Evolutionary conservation across 441 rosid genomes (phyloP).

Genomic region (Jatropha multifida): DNA sequence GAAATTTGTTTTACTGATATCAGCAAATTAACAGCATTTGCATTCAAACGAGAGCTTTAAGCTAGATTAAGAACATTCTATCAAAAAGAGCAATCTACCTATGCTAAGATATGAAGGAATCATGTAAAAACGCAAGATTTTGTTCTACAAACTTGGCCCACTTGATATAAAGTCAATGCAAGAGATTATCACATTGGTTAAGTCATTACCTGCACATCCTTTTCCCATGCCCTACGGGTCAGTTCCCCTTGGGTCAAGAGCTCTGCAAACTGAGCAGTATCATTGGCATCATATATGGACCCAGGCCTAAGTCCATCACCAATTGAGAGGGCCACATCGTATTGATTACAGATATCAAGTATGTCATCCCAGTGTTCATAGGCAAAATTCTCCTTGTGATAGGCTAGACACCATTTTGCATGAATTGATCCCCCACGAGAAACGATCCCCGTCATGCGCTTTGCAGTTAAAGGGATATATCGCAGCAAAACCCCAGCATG

Average conservation of each 20-base stretch:
- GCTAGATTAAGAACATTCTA: background rate
- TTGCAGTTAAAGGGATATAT: conserved; percentile 88
- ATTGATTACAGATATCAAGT: conserved; percentile 90
- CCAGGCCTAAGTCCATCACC: conserved; percentile 98
- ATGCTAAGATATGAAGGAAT: background rate
- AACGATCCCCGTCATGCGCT: conserved; percentile 95
- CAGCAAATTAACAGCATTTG: background rate
- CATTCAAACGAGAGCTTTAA: background rate
- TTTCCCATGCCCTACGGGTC: conserved; percentile 95
- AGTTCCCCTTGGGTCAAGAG: conserved; percentile 97
- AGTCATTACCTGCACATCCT: conserved; percentile 89
- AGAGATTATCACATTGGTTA: background rate
- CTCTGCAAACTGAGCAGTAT: conserved; percentile 96
- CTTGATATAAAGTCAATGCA: background rate
- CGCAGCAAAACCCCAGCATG: conserved; percentile 91
- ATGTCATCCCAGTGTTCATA: conserved; percentile 99
- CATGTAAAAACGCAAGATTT: background rate
- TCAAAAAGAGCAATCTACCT: background rate
- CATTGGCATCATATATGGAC: conserved; percentile 95
- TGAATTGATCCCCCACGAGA: conserved; percentile 97
- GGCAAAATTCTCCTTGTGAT: conserved; percentile 96
- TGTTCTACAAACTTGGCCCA: background rate
- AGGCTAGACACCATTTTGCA: conserved; percentile 95
- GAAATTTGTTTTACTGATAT: background rate
- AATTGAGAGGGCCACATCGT: conserved; percentile 92